Base-by-base conservation (phyloP, 164 flowering plant species). In the Protea cynaroides region DNA sequence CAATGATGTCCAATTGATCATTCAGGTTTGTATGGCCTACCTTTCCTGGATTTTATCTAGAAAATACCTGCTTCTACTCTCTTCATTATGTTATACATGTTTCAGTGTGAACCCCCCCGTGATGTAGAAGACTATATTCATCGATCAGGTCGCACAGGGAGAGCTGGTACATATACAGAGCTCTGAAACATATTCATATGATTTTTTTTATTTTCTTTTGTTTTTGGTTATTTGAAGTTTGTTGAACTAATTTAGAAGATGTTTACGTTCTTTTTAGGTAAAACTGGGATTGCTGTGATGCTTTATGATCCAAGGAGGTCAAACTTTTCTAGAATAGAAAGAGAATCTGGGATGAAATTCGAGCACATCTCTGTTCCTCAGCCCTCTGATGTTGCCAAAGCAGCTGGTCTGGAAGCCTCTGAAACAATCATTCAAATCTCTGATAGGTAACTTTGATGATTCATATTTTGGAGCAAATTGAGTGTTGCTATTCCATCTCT, bases 61-160 rank as follows among this genome's bases (percentile, higher is more conserved):
- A 59, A 43, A 40, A 23, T 21, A 8, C 14, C 12, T 22, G 1
- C 43, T 8, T 64, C 22, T 50, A 46, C n/a, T 56, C 15, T 25
- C 38, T 43, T 69, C 58, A 43, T 17, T 17, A 21, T 40, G 10
- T 49, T 71, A 13, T 56, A 34, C 53, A 0, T 71, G 4, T 62
- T 77, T 54, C 64, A 91, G 97, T 91, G 97, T 85, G 97, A 94
- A 63, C 97, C 99, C 15, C 99, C 99, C 13, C 86, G 87, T 60
- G 99, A 91, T 80, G 96, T 94, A 1, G 99, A 94, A 80, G 96
- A 79, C 29, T 94, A 94, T 73, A 94, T 94, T 40, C 97, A 94
- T 78, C 95, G 98, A 17, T 94, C 98, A 66, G 97, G 98, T 18
- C 87, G 99, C 23, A 94, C 97, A 46, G 99, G 99, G 25, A 86